phyloP scores from a whole-genome alignment of 495 filamentous ascomycete species.

The Aspergillus leporis region DNA sequence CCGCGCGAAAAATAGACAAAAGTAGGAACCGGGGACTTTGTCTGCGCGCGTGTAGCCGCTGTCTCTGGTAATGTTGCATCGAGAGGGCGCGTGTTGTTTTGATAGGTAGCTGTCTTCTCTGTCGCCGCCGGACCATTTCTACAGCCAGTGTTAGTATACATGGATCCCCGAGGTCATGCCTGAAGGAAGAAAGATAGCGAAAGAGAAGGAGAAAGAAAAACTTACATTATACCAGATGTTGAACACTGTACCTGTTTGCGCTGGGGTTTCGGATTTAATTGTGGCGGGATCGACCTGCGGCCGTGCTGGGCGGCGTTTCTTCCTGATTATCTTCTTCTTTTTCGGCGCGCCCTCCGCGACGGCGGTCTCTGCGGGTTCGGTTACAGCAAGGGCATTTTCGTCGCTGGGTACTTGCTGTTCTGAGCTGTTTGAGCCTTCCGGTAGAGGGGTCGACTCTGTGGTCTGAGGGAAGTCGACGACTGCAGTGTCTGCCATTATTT shows the following conservation, averaged over 20 bases:
- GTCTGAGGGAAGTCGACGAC: conserved; percentile 20
- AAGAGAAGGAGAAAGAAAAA: background rate
- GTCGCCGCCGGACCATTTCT: conserved; percentile 90
- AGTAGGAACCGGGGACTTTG: conserved; percentile 74
- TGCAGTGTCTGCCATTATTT: conserved; percentile 37
- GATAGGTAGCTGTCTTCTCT: conserved; percentile 86
- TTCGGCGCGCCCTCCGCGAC: conserved; percentile 40
- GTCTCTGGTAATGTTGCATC: conserved; percentile 82
- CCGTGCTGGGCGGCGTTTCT: conserved; percentile 55
- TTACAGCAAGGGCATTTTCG: conserved; percentile 23
- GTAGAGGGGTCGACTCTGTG: conserved; percentile 6
- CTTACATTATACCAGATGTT: conserved; percentile 84
- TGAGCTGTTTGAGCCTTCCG: background rate
- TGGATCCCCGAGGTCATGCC: background rate
- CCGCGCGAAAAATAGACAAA: conserved; percentile 88
- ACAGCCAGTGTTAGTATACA: background rate
- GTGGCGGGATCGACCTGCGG: conserved; percentile 80
- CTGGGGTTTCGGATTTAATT: conserved; percentile 77
- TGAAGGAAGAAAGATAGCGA: too few species aligned
- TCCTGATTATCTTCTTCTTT: conserved; percentile 54
- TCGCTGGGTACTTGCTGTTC: conserved; percentile 16
- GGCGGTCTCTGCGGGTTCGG: conserved; percentile 25
- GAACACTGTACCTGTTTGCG: conserved; percentile 89
- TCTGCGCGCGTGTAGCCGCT: conserved; percentile 89
- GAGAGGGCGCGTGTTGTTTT: conserved; percentile 68